Base-by-base conservation (phyloP, 352 stramenopile species). In the Phytopythium boreale region DNA sequence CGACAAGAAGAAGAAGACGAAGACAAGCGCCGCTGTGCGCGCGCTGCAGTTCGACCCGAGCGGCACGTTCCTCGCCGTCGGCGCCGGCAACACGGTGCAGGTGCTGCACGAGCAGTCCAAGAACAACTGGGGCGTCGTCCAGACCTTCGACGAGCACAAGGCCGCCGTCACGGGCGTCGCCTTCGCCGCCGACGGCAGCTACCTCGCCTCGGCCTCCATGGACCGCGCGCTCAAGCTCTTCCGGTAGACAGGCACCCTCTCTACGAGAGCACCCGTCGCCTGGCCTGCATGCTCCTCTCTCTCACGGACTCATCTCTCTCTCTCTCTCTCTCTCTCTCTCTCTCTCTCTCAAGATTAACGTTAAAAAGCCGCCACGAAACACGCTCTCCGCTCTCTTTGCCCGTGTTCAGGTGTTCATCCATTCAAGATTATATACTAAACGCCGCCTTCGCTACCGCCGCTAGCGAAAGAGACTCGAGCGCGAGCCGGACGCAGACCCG, bases 201-300 rank as follows among this genome's bases (percentile, higher is more conserved):
- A 78, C 67, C 55, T 91, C 27, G 84, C 76, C 31, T 84, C 82
- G 9, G 79, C 76, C 29, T 93, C 84, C 3, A 88, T 93, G 76
- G 84, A 93, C 55, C 82, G 84, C 19, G 78, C 82, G 68, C 71
- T 93, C 55, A 93, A 93, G 72, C 70, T 93, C 39, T 90, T 84
- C 75, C 67, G 78, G 75, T 84, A 89, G 64, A 61, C 39, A 52
- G 53, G 20, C 20, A 22, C 19, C 5, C 29, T 34, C 29, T 7
- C 7, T 7, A 34, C 4, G 29, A 34, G 29, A 34, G 29, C 7
- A 7, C 4, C 7, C 51, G 4, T 39, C 51, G 1, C 43, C 2
- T 29, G 24, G 47, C 22, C 24, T 19, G 47, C 17, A 26, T 26
- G 7, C 27, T 15, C 14, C 14, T n/a, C 41, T 47, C 41, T 47